phyloP scores from a whole-genome alignment of 768 basidiomycete genomes.

The Russula foetens region DNA sequence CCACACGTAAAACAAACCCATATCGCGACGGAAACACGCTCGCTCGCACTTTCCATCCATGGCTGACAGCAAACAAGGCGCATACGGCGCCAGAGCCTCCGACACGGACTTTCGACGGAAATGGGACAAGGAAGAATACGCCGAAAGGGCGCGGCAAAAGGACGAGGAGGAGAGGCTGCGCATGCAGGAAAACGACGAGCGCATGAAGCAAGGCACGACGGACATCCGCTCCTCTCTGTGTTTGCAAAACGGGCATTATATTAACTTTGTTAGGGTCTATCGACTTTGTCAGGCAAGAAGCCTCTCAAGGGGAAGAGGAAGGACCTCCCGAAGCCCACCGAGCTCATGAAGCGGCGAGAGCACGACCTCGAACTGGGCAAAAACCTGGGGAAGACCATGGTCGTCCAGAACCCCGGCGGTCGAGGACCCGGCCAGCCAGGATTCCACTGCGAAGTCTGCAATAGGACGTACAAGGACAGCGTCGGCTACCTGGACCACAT shows the following conservation, averaged over 20 bases:
- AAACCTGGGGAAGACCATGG: constrained; percentile 91
- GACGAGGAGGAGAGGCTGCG: constrained; percentile 31
- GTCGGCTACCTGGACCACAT: constrained; percentile 93
- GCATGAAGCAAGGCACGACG: constrained; percentile 68
- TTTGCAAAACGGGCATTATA: background rate
- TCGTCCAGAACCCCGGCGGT: constrained; percentile 78
- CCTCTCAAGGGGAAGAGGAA: constrained; percentile 60
- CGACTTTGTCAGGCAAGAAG: constrained; percentile 61
- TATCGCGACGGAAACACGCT: too few species aligned
- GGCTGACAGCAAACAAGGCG: constrained; percentile 21
- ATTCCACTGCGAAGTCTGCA: constrained; percentile 90
- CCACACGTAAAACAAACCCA: too few species aligned
- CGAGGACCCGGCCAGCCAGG: constrained; percentile 87
- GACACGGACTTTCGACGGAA: constrained; percentile 29
- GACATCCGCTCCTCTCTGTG: constrained; percentile 7
- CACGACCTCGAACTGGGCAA: constrained; percentile 83
- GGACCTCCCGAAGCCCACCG: constrained; percentile 88
- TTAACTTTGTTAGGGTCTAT: background rate
- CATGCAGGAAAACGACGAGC: constrained; percentile 34
- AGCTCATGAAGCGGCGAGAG: constrained; percentile 87
- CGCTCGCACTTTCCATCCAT: background rate
- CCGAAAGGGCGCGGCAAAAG: constrained; percentile 35
- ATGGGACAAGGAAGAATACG: constrained; percentile 43
- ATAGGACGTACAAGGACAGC: constrained; percentile 87
- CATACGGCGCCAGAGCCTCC: constrained; percentile 16